These are phyloP conservation scores for Alternaria sp. DNA, from an alignment of 2,329 filamentous ascomycete genomes.

Conservation along the genomic window DNA sequence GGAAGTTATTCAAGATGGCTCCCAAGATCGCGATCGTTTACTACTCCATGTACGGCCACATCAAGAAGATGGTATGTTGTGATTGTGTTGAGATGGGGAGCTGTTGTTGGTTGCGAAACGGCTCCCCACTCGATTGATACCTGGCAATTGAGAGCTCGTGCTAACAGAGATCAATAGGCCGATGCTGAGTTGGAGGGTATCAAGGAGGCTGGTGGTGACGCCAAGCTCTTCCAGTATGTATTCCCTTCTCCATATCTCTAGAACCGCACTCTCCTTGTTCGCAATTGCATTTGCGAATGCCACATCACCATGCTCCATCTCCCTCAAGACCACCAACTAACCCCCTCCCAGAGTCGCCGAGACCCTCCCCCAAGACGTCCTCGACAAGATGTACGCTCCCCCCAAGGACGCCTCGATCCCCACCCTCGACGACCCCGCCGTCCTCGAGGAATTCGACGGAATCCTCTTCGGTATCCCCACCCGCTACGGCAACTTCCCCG, in stretches of 20 bases:
- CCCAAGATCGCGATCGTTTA: conserved; percentile 92
- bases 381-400: conserved; percentile 90
- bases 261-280: too few species aligned
- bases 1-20: conserved; percentile 65
- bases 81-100: neutral
- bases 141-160: conserved; percentile 3
- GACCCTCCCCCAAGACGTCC: conserved; percentile 83
- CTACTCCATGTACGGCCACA: conserved; percentile 50
- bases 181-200: conserved; percentile 91
- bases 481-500: conserved; percentile 95
- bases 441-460: conserved; percentile 79
- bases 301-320: neutral
- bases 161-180: conserved; percentile 62
- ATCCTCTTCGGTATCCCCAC: conserved; percentile 96
- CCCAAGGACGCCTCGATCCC: conserved; percentile 72
- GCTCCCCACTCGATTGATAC: neutral
- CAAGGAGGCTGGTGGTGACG: conserved; percentile 81
- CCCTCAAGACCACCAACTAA: neutral
- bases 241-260: neutral
- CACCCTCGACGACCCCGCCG: conserved; percentile 64
- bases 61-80: conserved; percentile 41
- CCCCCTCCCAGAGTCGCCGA: conserved; percentile 69
- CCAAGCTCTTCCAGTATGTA: conserved; percentile 79
- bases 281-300: neutral
- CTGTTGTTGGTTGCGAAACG: neutral